Evolutionary conservation across 495 filamentous ascomycete species (phyloP).

Genomic region (Xylona heveae): DNA sequence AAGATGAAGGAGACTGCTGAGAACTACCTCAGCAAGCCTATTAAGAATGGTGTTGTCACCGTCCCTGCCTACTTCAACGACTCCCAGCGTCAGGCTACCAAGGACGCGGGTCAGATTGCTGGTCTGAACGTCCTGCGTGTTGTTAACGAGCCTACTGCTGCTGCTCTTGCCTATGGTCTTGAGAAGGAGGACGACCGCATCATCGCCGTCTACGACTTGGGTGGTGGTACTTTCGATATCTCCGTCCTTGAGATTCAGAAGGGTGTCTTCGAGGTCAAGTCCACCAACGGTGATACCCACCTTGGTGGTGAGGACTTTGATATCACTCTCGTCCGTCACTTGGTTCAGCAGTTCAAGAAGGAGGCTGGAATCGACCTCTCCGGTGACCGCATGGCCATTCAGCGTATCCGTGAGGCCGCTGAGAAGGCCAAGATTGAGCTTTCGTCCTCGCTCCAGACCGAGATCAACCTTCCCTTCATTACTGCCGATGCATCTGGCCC

Average conservation of each 20-base stretch:
- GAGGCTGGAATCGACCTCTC: constrained; percentile 83
- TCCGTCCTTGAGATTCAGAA: constrained; percentile 94
- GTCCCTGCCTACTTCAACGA: constrained; percentile 98
- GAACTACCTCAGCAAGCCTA: constrained; percentile 64
- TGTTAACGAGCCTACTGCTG: constrained; percentile 91
- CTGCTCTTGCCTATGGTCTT: constrained; percentile 83
- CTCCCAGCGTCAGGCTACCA: constrained; percentile 91
- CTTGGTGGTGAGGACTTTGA: constrained; percentile 98
- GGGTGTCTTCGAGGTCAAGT: constrained; percentile 97
- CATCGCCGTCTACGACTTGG: constrained; percentile 92
- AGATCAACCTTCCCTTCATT: constrained; percentile 98
- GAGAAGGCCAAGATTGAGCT: constrained; percentile 99
- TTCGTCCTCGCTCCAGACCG: constrained; percentile 87
- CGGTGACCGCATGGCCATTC: constrained; percentile 92
- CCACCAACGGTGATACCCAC: constrained; percentile 95
- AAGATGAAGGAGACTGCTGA: constrained; percentile 99
- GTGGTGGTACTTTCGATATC: constrained; percentile 98
- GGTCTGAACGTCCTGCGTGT: constrained; percentile 93
- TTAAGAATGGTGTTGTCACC: constrained; percentile 92
- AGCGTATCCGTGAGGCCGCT: constrained; percentile 96
- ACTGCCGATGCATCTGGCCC: constrained; percentile 85
- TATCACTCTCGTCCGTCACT: constrained; percentile 83
- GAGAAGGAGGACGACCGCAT: constrained; percentile 83
- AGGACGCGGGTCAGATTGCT: constrained; percentile 91
- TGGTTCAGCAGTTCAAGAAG: constrained; percentile 92